Evolutionary conservation across 2,329 filamentous ascomycete genomes (phyloP), one percentile per base, ranked within the genome.

Genomic region (Dothidotthia symphoricarpi): DNA sequence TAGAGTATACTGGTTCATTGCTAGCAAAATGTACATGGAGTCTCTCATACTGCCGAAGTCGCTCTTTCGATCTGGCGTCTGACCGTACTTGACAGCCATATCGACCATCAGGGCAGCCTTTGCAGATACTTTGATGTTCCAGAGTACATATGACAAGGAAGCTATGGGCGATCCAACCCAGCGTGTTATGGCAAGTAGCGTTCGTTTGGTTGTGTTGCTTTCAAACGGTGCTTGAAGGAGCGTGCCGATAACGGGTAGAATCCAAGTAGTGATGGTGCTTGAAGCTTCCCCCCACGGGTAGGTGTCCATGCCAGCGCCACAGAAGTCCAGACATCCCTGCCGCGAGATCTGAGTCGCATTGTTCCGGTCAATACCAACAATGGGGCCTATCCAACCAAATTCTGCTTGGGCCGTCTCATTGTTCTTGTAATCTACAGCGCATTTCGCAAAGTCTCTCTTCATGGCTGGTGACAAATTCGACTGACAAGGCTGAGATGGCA

Each of bases 1-100:
- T 36, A 70, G 60, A 3, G 57, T 69, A 41, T 70, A 74, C 46
- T 74, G 71, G 30, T 72, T 73, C 61, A 73, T 69, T 5, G 65
- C 66, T 31, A 66, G 61, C 13, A 74, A 56, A 12, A 75, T 59
- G 35, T 68, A 73, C 49, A 73, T 65, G 0, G 69, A 71, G 41
- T 75, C 71, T 25, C 69, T 47, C 35, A 71, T 64, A 14, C 61
- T 61, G 5, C 49, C 55, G 41, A 67, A 70, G 12, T 69, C 51
- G 11, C 54, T 61, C 11, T 57, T 43, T 12, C 54, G 47, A 12
- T 51, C 49, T 1, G 54, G 56, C 19, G 57, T 48, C 4, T 54
- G 42, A 13, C 62, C 49, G 32, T 64, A 69, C 10, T 48, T 41
- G 2, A 59, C 53, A 6, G 66, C 57, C 61, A 69, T 66, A 32